These are phyloP conservation scores for Scedosporium apiospermum DNA, from an alignment of 2,329 filamentous ascomycete genomes.

Conservation along the genomic window DNA sequence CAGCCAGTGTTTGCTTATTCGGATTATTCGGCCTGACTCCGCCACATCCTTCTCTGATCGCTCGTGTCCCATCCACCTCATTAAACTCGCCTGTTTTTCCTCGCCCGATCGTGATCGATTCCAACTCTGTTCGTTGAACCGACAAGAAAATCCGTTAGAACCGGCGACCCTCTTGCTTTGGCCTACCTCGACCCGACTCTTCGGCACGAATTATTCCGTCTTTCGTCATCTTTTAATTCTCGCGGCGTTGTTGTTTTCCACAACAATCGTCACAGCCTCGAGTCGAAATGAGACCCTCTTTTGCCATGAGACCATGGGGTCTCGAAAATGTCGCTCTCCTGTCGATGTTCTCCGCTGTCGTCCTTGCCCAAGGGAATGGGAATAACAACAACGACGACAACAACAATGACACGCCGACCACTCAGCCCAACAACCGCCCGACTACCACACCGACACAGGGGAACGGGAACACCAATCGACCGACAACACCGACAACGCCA, in stretches of 20 bases:
- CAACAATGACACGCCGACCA: not conserved
- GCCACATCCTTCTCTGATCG: not conserved
- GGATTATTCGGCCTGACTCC: not conserved
- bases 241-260: not conserved
- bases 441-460: conserved; percentile 5
- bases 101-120: not conserved
- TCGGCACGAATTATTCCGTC: not conserved
- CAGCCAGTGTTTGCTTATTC: not conserved
- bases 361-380: conserved; percentile 21
- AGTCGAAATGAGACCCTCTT: not conserved
- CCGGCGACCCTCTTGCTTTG: not conserved
- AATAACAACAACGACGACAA: conserved; percentile 1
- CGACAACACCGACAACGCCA: not conserved
- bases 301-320: not conserved
- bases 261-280: not conserved
- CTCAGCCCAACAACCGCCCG: conserved; percentile 4
- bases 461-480: conserved; percentile 7
- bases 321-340: conserved; percentile 7
- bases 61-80: conserved; percentile 2
- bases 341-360: conserved; percentile 20
- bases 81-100: not conserved
- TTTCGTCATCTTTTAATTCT: not conserved
- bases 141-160: not conserved
- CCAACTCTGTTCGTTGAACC: not conserved
- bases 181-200: not conserved